Conservation (phyloP, 2,329 filamentous ascomycete species). For the Aspergillus oerlinghausenensis region DNA sequence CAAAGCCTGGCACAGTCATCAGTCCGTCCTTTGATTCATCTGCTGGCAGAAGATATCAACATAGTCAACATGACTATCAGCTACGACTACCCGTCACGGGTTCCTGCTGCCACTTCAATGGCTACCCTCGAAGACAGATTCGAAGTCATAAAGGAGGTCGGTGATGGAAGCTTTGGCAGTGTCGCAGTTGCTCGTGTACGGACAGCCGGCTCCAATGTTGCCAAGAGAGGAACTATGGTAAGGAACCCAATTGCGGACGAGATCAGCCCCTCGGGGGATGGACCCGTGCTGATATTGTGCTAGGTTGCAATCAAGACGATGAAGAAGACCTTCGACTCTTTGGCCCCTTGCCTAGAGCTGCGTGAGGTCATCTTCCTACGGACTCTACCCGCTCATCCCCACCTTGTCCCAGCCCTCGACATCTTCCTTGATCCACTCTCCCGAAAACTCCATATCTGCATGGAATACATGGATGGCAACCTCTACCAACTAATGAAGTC, state of each 20-base stretch:
- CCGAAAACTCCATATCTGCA: slow-evolving; percentile 94
- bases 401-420: slow-evolving; percentile 94
- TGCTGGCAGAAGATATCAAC: slow-evolving; percentile 38
- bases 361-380: slow-evolving; percentile 95
- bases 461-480: slow-evolving; percentile 99
- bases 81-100: slow-evolving; percentile 66
- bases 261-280: neutral
- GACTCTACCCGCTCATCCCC: slow-evolving; percentile 78
- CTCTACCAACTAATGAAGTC: slow-evolving; percentile 99
- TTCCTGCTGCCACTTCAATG: slow-evolving; percentile 46
- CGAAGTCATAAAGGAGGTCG: slow-evolving; percentile 95
- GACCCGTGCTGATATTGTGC: slow-evolving; percentile 12
- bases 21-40: slow-evolving; percentile 28
- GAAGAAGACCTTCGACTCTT: slow-evolving; percentile 98
- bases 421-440: slow-evolving; percentile 96
- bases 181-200: slow-evolving; percentile 88
- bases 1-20: slow-evolving; percentile 10
- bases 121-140: slow-evolving; percentile 81
- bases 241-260: slow-evolving; percentile 30
- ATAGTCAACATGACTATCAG: slow-evolving; percentile 66
- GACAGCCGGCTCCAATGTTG: slow-evolving; percentile 81
- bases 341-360: slow-evolving; percentile 83
- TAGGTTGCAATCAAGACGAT: slow-evolving; percentile 99
- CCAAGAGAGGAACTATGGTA: slow-evolving; percentile 88
- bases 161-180: slow-evolving; percentile 97